Base-by-base conservation (phyloP, 176 grass and related monocot genomes). In the Lolium rigidum region DNA sequence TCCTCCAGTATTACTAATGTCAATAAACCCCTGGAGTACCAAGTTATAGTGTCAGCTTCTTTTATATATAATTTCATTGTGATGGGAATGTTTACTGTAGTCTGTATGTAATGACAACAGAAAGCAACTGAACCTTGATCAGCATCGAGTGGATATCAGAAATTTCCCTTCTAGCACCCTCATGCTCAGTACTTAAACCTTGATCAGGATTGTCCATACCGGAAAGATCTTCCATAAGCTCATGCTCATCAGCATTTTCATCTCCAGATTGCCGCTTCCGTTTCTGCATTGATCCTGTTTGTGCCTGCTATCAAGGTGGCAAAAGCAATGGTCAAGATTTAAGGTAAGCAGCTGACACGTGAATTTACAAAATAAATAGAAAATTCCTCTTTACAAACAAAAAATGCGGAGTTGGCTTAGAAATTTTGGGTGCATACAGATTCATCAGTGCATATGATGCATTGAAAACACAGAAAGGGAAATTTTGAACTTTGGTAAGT, bases 111-210 rank as follows among this genome's bases (percentile, higher is more conserved):
- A 43, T 59, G 18, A 43, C 54, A 24, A 59, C 16, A 59, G 5
- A 59, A 21, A 39, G 56, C 10, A 57, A 41, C 35, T 3, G 20
- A 61, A 79, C 76, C 76, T 79, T 59, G 56, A 79, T 79, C 55
- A 79, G 76, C 76, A 38, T 57, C 56, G 74, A 57, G 51, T 37
- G 74, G 26, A 77, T 57, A 77, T 77, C 74, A 55, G 51, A 35
- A 38, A 56, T 56, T 54, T 79, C 76, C 37, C 14, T 24, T 43
- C 12, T 79, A 58, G 31, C 20, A 58, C 2, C 37, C 55, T 79
- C 76, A 0, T n/a, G 60, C 43, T 66, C 60, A 80, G 10, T 20
- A 22, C 61, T 66, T 80, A 57, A 26, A 66, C 16, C 22, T 80
- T 80, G 15, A 20, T 66, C 78, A 80, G 60, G 60, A 64, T 63